Percentiles rank a stretch among this genome's conserved stretches.
phyloP scores from a whole-genome alignment of 176 grass and related monocot genomes.

The Thalia dealbata region DNA sequence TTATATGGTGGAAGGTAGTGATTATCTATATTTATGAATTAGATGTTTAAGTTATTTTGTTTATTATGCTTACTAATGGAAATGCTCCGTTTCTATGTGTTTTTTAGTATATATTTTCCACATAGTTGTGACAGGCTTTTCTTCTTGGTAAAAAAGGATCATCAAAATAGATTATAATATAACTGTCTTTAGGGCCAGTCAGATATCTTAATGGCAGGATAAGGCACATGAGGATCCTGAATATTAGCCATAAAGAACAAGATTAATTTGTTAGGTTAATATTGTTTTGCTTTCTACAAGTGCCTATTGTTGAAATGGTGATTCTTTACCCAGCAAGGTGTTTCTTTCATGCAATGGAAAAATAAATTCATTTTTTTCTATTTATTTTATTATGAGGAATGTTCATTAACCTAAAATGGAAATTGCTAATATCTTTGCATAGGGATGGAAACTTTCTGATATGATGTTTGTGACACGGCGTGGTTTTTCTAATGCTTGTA shows the following conservation, averaged over 20 bases:
- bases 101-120: neutral
- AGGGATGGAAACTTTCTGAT: conserved; percentile 93
- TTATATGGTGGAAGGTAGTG: conserved; percentile 81
- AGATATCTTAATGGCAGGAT: neutral
- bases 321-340: neutral
- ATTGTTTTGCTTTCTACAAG: neutral
- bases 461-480: conserved; percentile 92
- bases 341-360: neutral
- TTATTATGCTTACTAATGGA: neutral
- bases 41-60: neutral
- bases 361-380: neutral
- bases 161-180: neutral
- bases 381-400: neutral
- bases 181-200: neutral
- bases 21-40: neutral
- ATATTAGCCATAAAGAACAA: neutral
- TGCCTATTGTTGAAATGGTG: neutral
- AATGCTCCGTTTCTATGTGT: neutral
- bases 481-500: conserved; percentile 65
- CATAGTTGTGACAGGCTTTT: neutral
- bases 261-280: neutral
- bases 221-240: neutral
- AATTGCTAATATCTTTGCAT: conserved; percentile 17
- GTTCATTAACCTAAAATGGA: neutral
- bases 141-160: neutral